Evolutionary conservation across 371 early-diverging fungal genomes (phyloP), one percentile per base, ranked within the genome.

Genomic region (Lichtheimia ramosa): DNA sequence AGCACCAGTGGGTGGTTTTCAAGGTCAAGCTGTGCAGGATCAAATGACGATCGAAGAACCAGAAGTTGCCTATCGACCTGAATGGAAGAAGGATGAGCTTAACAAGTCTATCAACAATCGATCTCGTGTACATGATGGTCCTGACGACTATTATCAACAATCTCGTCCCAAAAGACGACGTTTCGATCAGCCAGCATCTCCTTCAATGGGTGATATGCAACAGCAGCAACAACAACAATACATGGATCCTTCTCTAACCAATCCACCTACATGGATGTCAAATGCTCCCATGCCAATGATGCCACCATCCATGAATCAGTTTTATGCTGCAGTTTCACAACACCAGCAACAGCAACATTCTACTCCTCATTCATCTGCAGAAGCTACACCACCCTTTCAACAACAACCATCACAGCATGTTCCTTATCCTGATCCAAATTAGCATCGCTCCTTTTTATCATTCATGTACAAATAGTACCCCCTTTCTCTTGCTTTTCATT

Each of bases 1-100:
- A 5, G 67, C 75, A 13, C 65, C 70, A 21, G 54, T 75, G 2
- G 81, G 81, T 24, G 81, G 81, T 12, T 81, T 77, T 48, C 74
- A 67, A 52, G 75, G 75, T 12, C 64, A 58, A 27, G 69, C 73
- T 42, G 66, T 81, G 10, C 58, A 64, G n/a, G 72, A 69, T 53
- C 65, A 61, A 28, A 74, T 72, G 70, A 66, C 65, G 15, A 72
- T 81, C 51, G 81, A 81, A 48, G 81, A 81, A 58, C 81, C 81
- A 7, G 75, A 74, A 50, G 74, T 71, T 13, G 59, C 71, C 5
- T 79, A 79, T 42, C 56, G 69, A 28, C 75, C 75, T 24, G 74
- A 77, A 56, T 77, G 78, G 78, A 69, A 71, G 34, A 67, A 69
- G 48, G 58, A 57, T 57, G 58, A 48, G 28, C 46, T 43, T 15